Conservation (phyloP, 495 filamentous ascomycete genomes). For the Penicillium canariense region DNA sequence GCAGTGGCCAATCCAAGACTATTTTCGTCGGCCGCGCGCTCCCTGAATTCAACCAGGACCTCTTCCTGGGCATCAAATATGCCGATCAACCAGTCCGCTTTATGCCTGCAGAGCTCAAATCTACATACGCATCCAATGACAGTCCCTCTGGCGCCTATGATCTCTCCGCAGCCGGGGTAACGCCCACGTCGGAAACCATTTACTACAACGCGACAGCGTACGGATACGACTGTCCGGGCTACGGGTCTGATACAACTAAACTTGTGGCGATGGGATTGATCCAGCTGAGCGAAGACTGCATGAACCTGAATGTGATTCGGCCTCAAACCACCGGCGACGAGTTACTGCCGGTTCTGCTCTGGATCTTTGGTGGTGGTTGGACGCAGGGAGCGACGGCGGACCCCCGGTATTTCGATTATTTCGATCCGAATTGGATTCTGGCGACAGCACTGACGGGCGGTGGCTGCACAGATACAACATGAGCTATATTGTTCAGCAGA, state of each 20-base stretch:
- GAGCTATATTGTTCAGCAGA: conserved; percentile 37
- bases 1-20: conserved; percentile 2
- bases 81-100: conserved; percentile 33
- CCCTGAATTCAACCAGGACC: conserved; percentile 32
- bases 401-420: conserved; percentile 28
- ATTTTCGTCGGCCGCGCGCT: conserved; percentile 31
- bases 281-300: conserved; percentile 55
- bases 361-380: conserved; percentile 67
- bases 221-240: conserved; percentile 38
- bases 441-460: not conserved
- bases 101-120: conserved; percentile 28
- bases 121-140: conserved; percentile 20
- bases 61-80: conserved; percentile 39
- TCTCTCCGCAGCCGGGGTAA: not conserved
- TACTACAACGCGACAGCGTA: conserved; percentile 38
- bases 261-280: conserved; percentile 26
- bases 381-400: conserved; percentile 36
- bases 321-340: conserved; percentile 46
- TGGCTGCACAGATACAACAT: conserved; percentile 31
- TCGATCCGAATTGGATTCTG: not conserved
- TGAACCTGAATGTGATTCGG: conserved; percentile 62
- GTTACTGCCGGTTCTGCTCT: conserved; percentile 60
- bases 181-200: not conserved
- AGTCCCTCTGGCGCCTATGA: conserved; percentile 22
- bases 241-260: conserved; percentile 32